Evolutionary conservation across 2,329 filamentous ascomycete species (phyloP), one percentile per base, ranked within the genome.

Genomic region (Rugonectria rugulosa): DNA sequence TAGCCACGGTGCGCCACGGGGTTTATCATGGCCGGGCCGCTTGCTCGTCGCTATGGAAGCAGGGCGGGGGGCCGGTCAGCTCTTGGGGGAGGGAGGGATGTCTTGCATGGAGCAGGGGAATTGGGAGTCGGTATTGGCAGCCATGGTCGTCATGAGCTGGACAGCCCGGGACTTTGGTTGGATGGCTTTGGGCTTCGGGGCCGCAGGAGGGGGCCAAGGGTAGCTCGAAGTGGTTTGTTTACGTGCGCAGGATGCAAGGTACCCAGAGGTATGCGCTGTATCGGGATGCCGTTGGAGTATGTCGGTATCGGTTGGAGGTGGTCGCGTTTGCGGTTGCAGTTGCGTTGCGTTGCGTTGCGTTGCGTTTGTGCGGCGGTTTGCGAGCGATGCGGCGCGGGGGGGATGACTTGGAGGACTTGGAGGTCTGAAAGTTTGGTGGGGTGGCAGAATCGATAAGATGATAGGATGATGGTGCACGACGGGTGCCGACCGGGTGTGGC

Each of bases 61-160:
- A 49, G 57, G 45, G 42, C 45, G 29, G 47, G 29, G 31, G 29
- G 41, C 11, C 7, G 43, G 43, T 20, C 15, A 17, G 5, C 10
- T n/a, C 15, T 11, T 23, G 17, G 36, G 26, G 41, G 29, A 48
- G 57, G 57, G 55, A 61, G 63, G 59, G 54, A 62, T 51, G 57
- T 60, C 84, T 68, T 77, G 88, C 87, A 90, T 71, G 26, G 82
- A 80, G 73, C 85, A 89, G 46, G 87, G 86, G 66, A 88, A 89
- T 14, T 79, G 77, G 42, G 77, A 63, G 62, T 82, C 80, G 56
- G 60, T 56, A 55, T 71, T 64, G 64, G 68, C 68, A 58, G 75
- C 70, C 76, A 80, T 81, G 70, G 62, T 69, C 62, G 63, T 59
- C 62, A 56, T 59, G 41, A 43, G 24, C 43, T 32, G 38, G 40